Evolutionary conservation across 805 yeast species (phyloP), one percentile per base, ranked within the genome.

Genomic region (Kregervanrija delftensis): DNA sequence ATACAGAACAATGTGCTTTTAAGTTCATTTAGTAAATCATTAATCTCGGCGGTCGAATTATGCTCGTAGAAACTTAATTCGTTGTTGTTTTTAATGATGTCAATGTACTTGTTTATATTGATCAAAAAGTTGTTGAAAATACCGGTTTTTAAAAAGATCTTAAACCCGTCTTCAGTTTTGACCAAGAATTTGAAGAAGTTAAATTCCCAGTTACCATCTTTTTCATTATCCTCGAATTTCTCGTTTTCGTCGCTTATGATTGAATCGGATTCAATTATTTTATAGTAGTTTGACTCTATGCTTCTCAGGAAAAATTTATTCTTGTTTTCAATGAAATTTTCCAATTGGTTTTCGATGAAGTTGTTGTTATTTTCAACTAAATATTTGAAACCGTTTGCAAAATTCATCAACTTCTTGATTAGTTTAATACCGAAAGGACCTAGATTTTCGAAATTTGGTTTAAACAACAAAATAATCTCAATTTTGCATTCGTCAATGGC

Each of bases 1-100:
- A 87, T 70, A 1, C 95, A 81, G 97, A 97, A 91, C 33, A 91
- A 55, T 32, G 83, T 77, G 10, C 90, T 86, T 57, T 86, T 87
- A 22, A 91, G 61, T 49, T 72, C 73, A 8, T 67, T 32, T 14
- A 68, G 47, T 14, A 64, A 63, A 6, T 70, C 69, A 5, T 65
- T 66, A 15, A 65, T 71, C 6, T 58, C 59, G 10, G 42, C 44
- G 16, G 45, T 43, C 9, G 49, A 46, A 9, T 55, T 54, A 30
- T 49, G 40, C 12, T 41, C 35, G 36, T 57, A 53, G 32, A 50
- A 54, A 28, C 51, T 51, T 8, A 46, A 33, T 37, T 57, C 62
- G 35, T 54, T 47, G 3, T 42, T 49, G 11, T 48, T 37, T 11
- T 44, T 34, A 14, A 57, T 30, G n/a, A 57, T 41, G 9, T 45